phyloP scores from a whole-genome alignment of 768 basidiomycete species.

The Calocybe indica region DNA sequence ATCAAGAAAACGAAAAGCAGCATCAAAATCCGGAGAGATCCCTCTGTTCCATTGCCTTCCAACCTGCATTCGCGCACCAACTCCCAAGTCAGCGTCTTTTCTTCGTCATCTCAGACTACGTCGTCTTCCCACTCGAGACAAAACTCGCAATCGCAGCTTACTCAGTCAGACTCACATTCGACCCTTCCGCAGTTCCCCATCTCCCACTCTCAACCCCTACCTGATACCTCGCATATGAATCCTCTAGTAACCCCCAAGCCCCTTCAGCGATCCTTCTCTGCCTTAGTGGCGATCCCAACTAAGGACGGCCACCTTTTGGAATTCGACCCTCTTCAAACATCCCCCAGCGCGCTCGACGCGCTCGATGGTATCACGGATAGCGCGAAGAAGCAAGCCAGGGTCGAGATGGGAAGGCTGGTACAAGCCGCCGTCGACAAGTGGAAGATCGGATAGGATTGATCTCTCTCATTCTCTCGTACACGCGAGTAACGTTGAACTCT shows the following conservation, averaged over 20 bases:
- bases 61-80: slow-evolving; percentile 39
- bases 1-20: slow-evolving; percentile 49
- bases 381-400: slow-evolving; percentile 77
- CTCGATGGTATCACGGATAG: slow-evolving; percentile 75
- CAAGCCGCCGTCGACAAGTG: slow-evolving; percentile 73
- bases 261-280: slow-evolving; percentile 35
- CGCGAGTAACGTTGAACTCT: slow-evolving; percentile 2
- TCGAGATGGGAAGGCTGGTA: slow-evolving; percentile 69
- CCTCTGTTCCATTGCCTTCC: slow-evolving; percentile 32
- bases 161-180: slow-evolving; percentile 11
- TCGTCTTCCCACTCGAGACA: slow-evolving; percentile 38
- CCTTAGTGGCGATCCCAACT: slow-evolving; percentile 72
- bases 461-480: slow-evolving; percentile 2
- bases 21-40: slow-evolving; percentile 57
- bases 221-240: slow-evolving; percentile 4
- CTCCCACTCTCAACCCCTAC: slow-evolving; percentile 17
- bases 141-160: slow-evolving; percentile 29
- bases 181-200: slow-evolving; percentile 14
- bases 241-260: slow-evolving; percentile 30
- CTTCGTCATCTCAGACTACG: slow-evolving; percentile 27
- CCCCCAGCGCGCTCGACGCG: slow-evolving; percentile 65
- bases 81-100: slow-evolving; percentile 46
- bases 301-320: slow-evolving; percentile 77
- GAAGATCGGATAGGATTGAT: slow-evolving; percentile 41
- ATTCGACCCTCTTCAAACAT: slow-evolving; percentile 77